These are phyloP conservation scores for Paecilomyces sp. DNA, from an alignment of 2,329 filamentous ascomycete genomes.

Conservation along the genomic window DNA sequence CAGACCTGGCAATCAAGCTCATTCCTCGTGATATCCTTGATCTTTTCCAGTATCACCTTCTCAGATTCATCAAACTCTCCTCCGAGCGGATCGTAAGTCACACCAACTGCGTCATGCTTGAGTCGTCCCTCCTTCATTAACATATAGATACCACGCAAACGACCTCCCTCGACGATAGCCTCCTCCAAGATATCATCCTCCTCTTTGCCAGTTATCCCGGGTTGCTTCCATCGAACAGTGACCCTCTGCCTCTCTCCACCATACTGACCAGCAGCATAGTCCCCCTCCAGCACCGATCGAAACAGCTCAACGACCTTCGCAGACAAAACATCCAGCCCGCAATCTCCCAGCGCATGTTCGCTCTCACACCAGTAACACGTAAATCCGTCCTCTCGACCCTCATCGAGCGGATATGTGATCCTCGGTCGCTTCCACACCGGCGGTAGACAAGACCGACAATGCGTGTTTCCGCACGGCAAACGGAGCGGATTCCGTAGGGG, in stretches of 20 bases:
- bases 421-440: constrained; percentile 56
- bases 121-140: constrained; percentile 58
- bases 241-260: constrained; percentile 21
- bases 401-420: constrained; percentile 69
- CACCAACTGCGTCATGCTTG: constrained; percentile 46
- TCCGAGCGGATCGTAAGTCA: constrained; percentile 37
- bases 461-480: constrained; percentile 70
- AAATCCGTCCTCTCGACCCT: constrained; percentile 62
- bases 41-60: constrained; percentile 43
- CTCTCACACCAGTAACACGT: constrained; percentile 53
- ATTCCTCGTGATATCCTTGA: constrained; percentile 56
- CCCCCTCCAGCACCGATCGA: constrained; percentile 23
- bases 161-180: constrained; percentile 46
- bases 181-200: constrained; percentile 5
- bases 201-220: constrained; percentile 9
- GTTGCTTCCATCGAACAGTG: constrained; percentile 25
- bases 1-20: constrained; percentile 88
- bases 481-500: constrained; percentile 64
- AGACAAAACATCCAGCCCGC: constrained; percentile 67
- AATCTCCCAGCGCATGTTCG: constrained; percentile 72
- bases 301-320: constrained; percentile 62
- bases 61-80: constrained; percentile 34
- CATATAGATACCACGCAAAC: constrained; percentile 59
- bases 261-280: background rate
- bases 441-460: constrained; percentile 72